Evolutionary conservation across 2,329 filamentous ascomycete species (phyloP).

Genomic region (Penicillium brasilianum): DNA sequence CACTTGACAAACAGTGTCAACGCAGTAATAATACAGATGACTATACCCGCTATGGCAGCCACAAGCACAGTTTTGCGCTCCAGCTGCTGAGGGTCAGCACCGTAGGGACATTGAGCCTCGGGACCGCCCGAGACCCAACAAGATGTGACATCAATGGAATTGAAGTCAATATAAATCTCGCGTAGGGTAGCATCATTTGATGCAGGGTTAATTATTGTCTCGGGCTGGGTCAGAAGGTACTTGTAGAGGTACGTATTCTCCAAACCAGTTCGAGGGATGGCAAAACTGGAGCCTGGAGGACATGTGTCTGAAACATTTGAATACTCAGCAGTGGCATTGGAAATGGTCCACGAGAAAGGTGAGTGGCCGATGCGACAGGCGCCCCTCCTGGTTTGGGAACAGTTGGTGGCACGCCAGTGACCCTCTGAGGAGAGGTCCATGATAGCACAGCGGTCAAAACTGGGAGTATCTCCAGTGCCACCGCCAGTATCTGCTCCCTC

Average conservation of each 20-base stretch:
- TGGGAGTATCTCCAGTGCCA: constrained; percentile 29
- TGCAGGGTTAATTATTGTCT: constrained; percentile 32
- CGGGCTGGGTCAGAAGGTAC: constrained; percentile 42
- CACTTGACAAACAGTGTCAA: constrained; percentile 69
- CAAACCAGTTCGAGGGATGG: constrained; percentile 64
- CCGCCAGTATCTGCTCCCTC: constrained; percentile 48
- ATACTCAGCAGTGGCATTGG: constrained; percentile 50
- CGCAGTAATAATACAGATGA: constrained; percentile 65
- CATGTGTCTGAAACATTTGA: constrained; percentile 55
- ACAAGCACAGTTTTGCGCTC: constrained; percentile 60
- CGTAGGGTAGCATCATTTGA: constrained; percentile 34
- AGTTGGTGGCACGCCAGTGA: constrained; percentile 65
- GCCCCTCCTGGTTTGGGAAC: constrained; percentile 55
- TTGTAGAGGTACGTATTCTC: constrained; percentile 65
- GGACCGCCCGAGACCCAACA: constrained; percentile 67
- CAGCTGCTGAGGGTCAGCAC: constrained; percentile 48
- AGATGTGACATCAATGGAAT: constrained; percentile 59
- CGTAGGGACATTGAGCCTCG: constrained; percentile 65
- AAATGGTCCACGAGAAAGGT: constrained; percentile 65
- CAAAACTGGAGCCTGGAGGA: constrained; percentile 56
- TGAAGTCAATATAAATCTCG: constrained; percentile 65
- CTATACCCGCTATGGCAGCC: constrained; percentile 65
- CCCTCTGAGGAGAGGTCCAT: constrained; percentile 56
- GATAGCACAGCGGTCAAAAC: constrained; percentile 61
- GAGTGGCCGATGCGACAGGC: constrained; percentile 61